phyloP scores from a whole-genome alignment of 208 protist species.

The Acanthamoeba healyi region DNA sequence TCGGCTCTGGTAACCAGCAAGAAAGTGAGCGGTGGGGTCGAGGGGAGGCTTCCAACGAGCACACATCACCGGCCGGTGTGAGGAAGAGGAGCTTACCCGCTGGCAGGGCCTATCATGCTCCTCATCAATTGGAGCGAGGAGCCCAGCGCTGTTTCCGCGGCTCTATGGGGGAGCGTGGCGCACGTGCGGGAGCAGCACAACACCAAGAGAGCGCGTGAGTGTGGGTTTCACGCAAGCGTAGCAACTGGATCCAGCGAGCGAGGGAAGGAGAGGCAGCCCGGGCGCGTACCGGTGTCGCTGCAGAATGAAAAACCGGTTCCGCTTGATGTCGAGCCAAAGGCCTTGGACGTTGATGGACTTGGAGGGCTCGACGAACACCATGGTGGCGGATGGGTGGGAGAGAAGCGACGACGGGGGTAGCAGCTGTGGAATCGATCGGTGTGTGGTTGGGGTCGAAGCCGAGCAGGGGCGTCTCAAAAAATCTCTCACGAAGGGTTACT shows the following conservation, averaged over 20 bases:
- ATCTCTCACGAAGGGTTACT: background rate
- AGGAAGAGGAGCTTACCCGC: background rate
- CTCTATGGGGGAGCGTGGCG: background rate
- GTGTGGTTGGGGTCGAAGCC: too few relatives aligned
- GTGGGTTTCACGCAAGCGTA: background rate
- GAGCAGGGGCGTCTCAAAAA: too few relatives aligned
- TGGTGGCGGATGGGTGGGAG: too few relatives aligned
- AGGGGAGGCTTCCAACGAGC: background rate
- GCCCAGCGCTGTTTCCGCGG: background rate
- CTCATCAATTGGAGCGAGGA: slow-evolving; percentile 44
- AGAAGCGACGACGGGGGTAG: background rate
- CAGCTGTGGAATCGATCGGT: too few relatives aligned
- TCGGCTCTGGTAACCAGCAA: background rate
- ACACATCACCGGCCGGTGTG: background rate
- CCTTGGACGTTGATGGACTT: slow-evolving; percentile 30
- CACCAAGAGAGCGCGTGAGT: background rate
- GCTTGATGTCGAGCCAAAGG: slow-evolving; percentile 37
- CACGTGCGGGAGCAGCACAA: too few relatives aligned
- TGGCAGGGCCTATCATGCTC: slow-evolving; percentile 15
- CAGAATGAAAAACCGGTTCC: slow-evolving; percentile 12
- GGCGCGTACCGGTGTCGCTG: slow-evolving; percentile 6
- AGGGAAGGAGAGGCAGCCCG: background rate
- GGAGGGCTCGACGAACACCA: slow-evolving; percentile 56
- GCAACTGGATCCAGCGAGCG: background rate
- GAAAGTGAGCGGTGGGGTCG: background rate